A percentile compares a stretch with the other conserved stretches of the same genome.
Evolutionary conservation across 306 rosid species (phyloP).

Genomic region (Boehmeria nivea): DNA sequence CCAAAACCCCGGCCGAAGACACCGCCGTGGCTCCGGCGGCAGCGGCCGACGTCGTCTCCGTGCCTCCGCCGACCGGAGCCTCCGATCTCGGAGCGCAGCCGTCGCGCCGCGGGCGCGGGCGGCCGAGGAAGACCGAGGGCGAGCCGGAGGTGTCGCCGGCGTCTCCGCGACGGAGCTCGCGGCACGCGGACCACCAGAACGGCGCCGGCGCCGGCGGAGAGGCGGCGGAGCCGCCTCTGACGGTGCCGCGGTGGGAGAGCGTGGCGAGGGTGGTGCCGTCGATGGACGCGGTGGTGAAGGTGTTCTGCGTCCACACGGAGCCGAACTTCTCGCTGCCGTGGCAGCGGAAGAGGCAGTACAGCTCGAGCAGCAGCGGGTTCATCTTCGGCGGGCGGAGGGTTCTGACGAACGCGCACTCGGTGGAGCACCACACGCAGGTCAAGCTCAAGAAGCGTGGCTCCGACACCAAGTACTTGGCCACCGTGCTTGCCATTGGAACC

Average conservation of each 20-base stretch:
- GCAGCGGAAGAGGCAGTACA: slow-evolving; percentile 78
- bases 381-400: slow-evolving; percentile 58
- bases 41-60: slow-evolving; percentile 19
- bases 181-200: slow-evolving; percentile 33
- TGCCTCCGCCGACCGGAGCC: slow-evolving; percentile 14
- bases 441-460: slow-evolving; percentile 88
- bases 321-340: slow-evolving; percentile 79
- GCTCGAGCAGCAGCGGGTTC: slow-evolving; percentile 78
- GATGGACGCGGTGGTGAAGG: slow-evolving; percentile 83
- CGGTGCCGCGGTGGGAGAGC: slow-evolving; percentile 36
- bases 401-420: slow-evolving; percentile 78
- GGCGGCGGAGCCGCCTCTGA: slow-evolving; percentile 26
- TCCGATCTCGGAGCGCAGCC: not conserved
- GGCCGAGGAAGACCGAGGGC: slow-evolving; percentile 35
- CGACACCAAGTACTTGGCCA: slow-evolving; percentile 76
- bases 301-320: slow-evolving; percentile 72
- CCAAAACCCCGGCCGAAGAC: slow-evolving; percentile 32
- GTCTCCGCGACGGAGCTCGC: slow-evolving; percentile 33
- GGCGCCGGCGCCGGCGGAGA: slow-evolving; percentile 17
- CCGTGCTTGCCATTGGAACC: slow-evolving; percentile 79
- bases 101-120: slow-evolving; percentile 29
- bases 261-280: slow-evolving; percentile 53
- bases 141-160: slow-evolving; percentile 6
- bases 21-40: slow-evolving; percentile 7
- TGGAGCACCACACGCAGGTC: slow-evolving; percentile 73